Base-by-base conservation (phyloP, 139 green algal species). In the Picochlorum sp. region DNA sequence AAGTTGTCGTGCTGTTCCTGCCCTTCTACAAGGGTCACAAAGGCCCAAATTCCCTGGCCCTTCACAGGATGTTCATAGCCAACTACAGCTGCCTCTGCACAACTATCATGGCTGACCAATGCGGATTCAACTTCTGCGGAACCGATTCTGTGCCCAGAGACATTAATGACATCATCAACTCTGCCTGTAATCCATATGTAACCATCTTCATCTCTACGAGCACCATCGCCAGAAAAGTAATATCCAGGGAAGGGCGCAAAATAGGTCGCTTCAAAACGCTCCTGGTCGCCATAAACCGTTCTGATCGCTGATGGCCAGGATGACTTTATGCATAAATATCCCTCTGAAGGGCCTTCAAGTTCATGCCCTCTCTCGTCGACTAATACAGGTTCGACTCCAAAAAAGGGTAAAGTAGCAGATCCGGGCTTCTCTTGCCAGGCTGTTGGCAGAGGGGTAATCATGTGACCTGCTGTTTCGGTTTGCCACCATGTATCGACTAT, bases 401-500 rank as follows among this genome's bases (percentile, higher is more conserved):
- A 97, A 78, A 97, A 96, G 33, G 92, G 92, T 33, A 97, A 68
- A 4, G 83, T 89, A 1, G 88, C 88, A 22, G 63, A 86, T 36
- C 90, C 90, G 1, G 92, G 85, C 71, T 95, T 96, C 44, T 80
- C 50, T 13, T 70, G 50, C 62, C 68, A 89, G 13, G 79, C 84
- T 18, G 80, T 83, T 1, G 90, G 85, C 52, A 98, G 69, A 4
- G 86, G 83, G 2, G 82, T 80, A 57, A 97, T 91, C 86, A 97
- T 89, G 70, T 91, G 81, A 0, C 55, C 72, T 8, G 84, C 89
- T n/a, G 90, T 95, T 81, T 96, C 91, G 12, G 89, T 97, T 81
- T 96, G 88, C 88, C 90, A 97, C 88, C 85, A 97, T 3, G 91
- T 98, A 79, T 98, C 91, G 3, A 96, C 77, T 26, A 98, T 82